A percentile compares a stretch with the other conserved stretches of the same genome.
phyloP scores from a whole-genome alignment of 2,329 filamentous ascomycete genomes.

The Grosmannia serpens region DNA sequence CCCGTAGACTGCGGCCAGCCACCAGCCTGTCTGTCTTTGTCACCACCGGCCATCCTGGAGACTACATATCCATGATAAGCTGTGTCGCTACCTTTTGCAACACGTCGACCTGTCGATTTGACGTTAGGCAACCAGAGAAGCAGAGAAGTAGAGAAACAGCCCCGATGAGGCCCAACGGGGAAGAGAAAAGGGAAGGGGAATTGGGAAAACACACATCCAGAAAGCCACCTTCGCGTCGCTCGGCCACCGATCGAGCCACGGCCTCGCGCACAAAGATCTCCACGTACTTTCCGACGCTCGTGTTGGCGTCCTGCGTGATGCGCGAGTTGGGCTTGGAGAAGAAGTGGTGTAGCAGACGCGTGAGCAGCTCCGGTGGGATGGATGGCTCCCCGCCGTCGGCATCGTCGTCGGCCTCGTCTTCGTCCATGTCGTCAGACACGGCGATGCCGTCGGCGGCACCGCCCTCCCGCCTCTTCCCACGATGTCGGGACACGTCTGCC shows the following conservation, averaged over 20 bases:
- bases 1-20: too few species aligned
- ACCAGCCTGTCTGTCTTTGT: too few species aligned
- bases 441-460: not conserved
- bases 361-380: slow-evolving; percentile 65
- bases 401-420: slow-evolving; percentile 11
- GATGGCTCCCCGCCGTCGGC: slow-evolving; percentile 18
- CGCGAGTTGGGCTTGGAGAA: slow-evolving; percentile 55
- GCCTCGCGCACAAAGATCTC: slow-evolving; percentile 87
- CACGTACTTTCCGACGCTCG: slow-evolving; percentile 70
- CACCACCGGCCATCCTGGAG: too few species aligned
- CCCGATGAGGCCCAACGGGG: not conserved
- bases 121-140: not conserved
- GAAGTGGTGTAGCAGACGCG: slow-evolving; percentile 65
- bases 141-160: not conserved
- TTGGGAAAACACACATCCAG: slow-evolving; percentile 51
- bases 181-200: not conserved
- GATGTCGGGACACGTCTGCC: slow-evolving; percentile 16
- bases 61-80: slow-evolving; percentile 69
- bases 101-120: slow-evolving; percentile 57
- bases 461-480: not conserved
- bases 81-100: slow-evolving; percentile 80
- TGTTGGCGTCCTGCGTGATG: slow-evolving; percentile 67
- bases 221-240: slow-evolving; percentile 53
- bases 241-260: slow-evolving; percentile 64
- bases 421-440: slow-evolving; percentile 20